Base-by-base conservation (phyloP, 805 yeast genomes). In the Schizosaccharomyces lindneri region DNA sequence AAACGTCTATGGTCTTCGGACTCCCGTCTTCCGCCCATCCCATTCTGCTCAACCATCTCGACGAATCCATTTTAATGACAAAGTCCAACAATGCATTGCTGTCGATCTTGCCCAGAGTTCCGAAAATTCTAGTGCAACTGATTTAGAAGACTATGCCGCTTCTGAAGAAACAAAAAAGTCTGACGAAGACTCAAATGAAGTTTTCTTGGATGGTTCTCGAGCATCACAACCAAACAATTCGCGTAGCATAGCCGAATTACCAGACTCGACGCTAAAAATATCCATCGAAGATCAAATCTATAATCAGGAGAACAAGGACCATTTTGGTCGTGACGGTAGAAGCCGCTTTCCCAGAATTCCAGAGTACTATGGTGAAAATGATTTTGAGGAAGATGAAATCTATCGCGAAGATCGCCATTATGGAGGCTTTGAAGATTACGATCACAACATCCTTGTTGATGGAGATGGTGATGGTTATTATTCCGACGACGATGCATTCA, bases 81-180 rank as follows among this genome's bases (percentile, higher is more conserved):
- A 88, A 62, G 99, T 93, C 41, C 89, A 87, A 70, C 99, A 93
- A 71, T 93, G 98, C 71, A 82, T 86, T 64, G 89, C 95, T 0
- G 70, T 89, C 46, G 60, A 57, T 41, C 2, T 27, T 57, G 60
- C 1, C 46, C 21, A 36, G 15, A 5, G 5, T 5, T 55, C 59
- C 17, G 21, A n/a, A 9, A 5, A 5, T 24, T n/a, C 21, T 11
- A 46, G 51, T n/a, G 51, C 51, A 3, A 19, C 51, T 24, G 21
- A 46, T 13, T 19, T 9, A 9, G 17, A n/a, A 27, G 51, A 46
- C 11, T n/a, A 46, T 17, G 51, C 51, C 4, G 41, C 17, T 9
- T 36, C 41, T 13, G 41, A 36, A 36, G 41, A 36, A 2, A 36
- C 41, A 11, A 36, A 36, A 11, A 36, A 36, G 4, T 36, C 41